Percentiles rank a stretch among this genome's conserved stretches.
Conservation (phyloP, 768 basidiomycete species). For the Amanita rubescens region DNA sequence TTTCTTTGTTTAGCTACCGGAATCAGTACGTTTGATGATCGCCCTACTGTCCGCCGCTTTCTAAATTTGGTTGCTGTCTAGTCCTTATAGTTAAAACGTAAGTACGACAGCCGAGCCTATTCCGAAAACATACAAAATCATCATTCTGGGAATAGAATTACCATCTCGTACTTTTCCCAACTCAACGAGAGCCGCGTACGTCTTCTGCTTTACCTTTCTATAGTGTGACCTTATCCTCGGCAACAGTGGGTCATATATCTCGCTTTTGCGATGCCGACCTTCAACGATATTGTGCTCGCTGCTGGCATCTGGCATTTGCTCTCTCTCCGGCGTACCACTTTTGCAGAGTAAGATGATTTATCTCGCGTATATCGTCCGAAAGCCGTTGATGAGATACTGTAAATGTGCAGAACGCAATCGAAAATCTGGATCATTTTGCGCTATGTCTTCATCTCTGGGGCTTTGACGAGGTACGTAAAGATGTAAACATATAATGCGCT, state of each 20-base stretch:
- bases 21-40: not conserved
- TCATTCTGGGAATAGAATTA: not conserved
- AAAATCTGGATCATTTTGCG: constrained; percentile 14
- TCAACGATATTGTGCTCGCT: not conserved
- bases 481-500: not conserved
- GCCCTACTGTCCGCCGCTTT: too few relatives aligned
- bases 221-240: not conserved
- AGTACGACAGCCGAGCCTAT: not conserved
- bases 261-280: not conserved
- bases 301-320: not conserved
- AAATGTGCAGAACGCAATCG: constrained; percentile 12
- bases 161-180: not conserved
- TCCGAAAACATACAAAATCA: not conserved
- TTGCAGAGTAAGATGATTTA: not conserved
- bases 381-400: not conserved
- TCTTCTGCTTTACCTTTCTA: not conserved
- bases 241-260: not conserved
- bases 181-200: not conserved
- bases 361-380: not conserved
- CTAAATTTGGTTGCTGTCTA: not conserved
- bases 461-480: constrained; percentile 12
- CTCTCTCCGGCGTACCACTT: not conserved
- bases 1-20: not conserved
- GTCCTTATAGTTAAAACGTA: not conserved
- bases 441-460: constrained; percentile 16